A percentile compares a stretch with the other conserved stretches of the same genome.
These are phyloP conservation scores for Paramyrothecium roridum DNA, from an alignment of 2,329 filamentous ascomycete species.

Conservation along the genomic window DNA sequence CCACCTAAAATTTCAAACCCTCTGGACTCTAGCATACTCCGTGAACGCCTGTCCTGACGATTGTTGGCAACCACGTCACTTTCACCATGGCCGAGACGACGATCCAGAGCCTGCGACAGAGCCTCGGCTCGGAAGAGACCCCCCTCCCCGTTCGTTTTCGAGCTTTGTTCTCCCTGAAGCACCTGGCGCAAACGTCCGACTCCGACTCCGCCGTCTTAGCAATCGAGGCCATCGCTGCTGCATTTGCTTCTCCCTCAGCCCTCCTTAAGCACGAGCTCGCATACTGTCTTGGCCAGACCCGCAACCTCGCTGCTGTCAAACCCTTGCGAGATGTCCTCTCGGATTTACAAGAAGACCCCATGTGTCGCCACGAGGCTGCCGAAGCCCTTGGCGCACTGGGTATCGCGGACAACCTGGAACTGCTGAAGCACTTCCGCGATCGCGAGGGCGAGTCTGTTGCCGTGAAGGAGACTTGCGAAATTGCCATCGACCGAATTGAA, in stretches of 20 bases:
- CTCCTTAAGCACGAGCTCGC: constrained; percentile 95
- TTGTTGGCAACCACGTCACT: too few relatives aligned
- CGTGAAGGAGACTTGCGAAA: constrained; percentile 94
- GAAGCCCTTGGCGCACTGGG: constrained; percentile 90
- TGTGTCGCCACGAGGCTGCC: constrained; percentile 95
- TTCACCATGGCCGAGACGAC: constrained; percentile 33
- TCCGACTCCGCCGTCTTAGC: constrained; percentile 53
- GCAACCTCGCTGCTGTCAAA: constrained; percentile 69
- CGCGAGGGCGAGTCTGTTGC: constrained; percentile 72
- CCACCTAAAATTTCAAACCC: constrained; percentile 28
- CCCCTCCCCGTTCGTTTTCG: constrained; percentile 89
- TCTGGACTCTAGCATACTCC: not conserved
- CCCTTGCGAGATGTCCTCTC: constrained; percentile 72
- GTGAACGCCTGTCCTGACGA: too few relatives aligned
- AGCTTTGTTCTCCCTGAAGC: constrained; percentile 95
- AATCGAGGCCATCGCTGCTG: constrained; percentile 82
- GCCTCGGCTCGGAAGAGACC: constrained; percentile 75
- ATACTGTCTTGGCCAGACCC: constrained; percentile 92
- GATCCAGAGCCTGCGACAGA: constrained; percentile 65
- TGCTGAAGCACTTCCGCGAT: constrained; percentile 73
- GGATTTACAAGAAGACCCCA: constrained; percentile 79
- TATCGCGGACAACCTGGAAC: constrained; percentile 66
- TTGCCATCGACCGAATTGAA: constrained; percentile 88
- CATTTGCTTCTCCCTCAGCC: constrained; percentile 78
- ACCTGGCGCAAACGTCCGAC: constrained; percentile 71